Evolutionary conservation across 495 filamentous ascomycete genomes (phyloP).

Genomic region (Coniosporium apollinis): DNA sequence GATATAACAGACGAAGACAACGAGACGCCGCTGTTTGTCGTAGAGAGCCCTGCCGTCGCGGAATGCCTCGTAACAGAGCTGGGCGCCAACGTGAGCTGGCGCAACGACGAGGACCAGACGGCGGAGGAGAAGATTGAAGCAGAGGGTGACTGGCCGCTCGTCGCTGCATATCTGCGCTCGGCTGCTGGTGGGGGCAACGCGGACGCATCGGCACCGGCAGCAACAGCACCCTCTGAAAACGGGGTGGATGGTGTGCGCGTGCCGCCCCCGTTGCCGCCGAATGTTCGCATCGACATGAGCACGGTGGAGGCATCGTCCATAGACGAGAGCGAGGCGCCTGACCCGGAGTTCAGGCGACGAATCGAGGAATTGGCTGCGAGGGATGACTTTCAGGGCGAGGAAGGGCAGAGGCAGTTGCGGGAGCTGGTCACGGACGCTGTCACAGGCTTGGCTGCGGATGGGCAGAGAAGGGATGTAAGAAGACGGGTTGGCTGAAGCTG

Average conservation of each 20-base stretch:
- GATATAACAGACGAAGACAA: slow-evolving; percentile 75
- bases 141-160: slow-evolving; percentile 17
- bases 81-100: slow-evolving; percentile 36
- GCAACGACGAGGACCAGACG: slow-evolving; percentile 22
- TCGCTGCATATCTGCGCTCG: slow-evolving; percentile 12
- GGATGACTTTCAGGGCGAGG: slow-evolving; percentile 26
- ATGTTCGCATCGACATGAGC: slow-evolving; percentile 21
- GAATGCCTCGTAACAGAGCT: slow-evolving; percentile 67
- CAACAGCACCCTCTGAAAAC: background rate
- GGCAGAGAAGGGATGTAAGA: background rate
- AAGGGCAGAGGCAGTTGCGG: slow-evolving; percentile 24
- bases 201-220: slow-evolving; percentile 1
- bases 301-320: slow-evolving; percentile 14
- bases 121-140: slow-evolving; percentile 28
- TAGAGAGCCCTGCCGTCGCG: slow-evolving; percentile 61
- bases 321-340: slow-evolving; percentile 19
- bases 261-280: slow-evolving; percentile 22
- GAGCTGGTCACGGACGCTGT: slow-evolving; percentile 26
- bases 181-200: background rate
- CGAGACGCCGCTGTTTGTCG: slow-evolving; percentile 79
- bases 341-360: slow-evolving; percentile 26
- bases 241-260: slow-evolving; percentile 11
- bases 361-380: slow-evolving; percentile 29
- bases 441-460: slow-evolving; percentile 12
- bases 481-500: background rate